Conservation (phyloP, 352 stramenopile species). For the Saprolegnia parasitica region DNA sequence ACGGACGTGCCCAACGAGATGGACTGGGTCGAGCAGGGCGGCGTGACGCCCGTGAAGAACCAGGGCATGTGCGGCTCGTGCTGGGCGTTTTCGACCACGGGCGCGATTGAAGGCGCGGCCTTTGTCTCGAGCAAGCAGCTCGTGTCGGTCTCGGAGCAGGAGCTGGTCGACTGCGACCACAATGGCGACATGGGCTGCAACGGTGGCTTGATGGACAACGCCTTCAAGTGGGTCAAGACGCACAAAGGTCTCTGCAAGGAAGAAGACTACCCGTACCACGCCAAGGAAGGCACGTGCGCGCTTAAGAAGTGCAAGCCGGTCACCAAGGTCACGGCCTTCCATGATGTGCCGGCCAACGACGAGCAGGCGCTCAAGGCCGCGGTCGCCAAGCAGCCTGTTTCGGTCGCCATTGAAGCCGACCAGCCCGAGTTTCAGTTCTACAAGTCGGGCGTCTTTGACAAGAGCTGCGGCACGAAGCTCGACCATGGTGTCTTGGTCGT, state of each 20-base stretch:
- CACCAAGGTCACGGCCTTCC: conserved; percentile 82
- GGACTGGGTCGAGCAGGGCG: conserved; percentile 30
- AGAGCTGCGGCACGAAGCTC: conserved; percentile 85
- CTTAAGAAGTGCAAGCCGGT: conserved; percentile 71
- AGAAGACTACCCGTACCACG: conserved; percentile 94
- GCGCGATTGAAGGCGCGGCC: conserved; percentile 95
- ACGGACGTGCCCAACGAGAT: conserved; percentile 35
- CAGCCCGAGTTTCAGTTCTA: conserved; percentile 96
- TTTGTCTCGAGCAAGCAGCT: conserved; percentile 92
- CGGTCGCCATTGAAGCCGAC: conserved; percentile 92
- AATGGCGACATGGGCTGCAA: conserved; percentile 95
- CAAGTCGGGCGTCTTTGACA: conserved; percentile 87
- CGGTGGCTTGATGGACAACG: conserved; percentile 97
- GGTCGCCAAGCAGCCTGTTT: conserved; percentile 90
- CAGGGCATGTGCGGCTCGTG: conserved; percentile 87
- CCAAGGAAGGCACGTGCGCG: conserved; percentile 56
- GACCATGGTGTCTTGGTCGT: conserved; percentile 97
- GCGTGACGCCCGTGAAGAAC: conserved; percentile 87
- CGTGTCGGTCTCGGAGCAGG: conserved; percentile 93
- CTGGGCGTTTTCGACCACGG: conserved; percentile 97
- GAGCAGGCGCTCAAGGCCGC: conserved; percentile 84
- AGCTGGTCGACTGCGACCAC: conserved; percentile 97
- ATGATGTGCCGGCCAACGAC: conserved; percentile 83
- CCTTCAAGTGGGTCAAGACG: conserved; percentile 93
- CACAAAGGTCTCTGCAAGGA: conserved; percentile 92